phyloP scores from a whole-genome alignment of 1,284 basidiomycete species.

The Leccinum insolens region DNA sequence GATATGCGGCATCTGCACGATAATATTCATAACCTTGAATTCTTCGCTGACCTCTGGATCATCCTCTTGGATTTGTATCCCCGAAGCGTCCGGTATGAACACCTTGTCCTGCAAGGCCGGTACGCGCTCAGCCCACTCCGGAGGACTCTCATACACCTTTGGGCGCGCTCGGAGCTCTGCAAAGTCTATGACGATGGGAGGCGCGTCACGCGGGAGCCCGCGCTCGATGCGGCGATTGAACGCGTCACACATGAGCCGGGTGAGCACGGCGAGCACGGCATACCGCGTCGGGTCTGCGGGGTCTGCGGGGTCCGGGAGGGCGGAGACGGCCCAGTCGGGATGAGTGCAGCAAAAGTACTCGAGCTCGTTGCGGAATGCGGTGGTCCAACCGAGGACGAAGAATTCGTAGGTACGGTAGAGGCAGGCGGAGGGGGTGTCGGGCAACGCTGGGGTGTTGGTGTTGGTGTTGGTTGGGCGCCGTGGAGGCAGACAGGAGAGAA shows the following conservation, averaged over 20 bases:
- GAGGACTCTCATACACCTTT: slow-evolving; percentile 33
- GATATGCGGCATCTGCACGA: slow-evolving; percentile 24
- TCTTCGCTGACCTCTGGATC: slow-evolving; percentile 26
- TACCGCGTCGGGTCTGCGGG: slow-evolving; percentile 26
- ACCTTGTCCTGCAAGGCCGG: slow-evolving; percentile 20
- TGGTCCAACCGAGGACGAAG: slow-evolving; percentile 25
- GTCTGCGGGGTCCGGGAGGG: slow-evolving; percentile 31
- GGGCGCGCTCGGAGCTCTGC: slow-evolving; percentile 34
- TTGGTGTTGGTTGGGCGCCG: neutral
- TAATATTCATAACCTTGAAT: slow-evolving; percentile 27
- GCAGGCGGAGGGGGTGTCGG: slow-evolving; percentile 15
- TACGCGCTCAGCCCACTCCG: slow-evolving; percentile 32
- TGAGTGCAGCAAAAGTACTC: slow-evolving; percentile 32
- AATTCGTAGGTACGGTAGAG: slow-evolving; percentile 35
- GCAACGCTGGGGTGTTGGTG: neutral
- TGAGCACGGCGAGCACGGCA: slow-evolving; percentile 36
- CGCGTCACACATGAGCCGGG: slow-evolving; percentile 29
- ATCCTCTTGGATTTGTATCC: slow-evolving; percentile 17
- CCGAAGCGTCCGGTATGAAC: slow-evolving; percentile 27
- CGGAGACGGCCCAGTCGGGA: slow-evolving; percentile 28
- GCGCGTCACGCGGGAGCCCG: slow-evolving; percentile 37
- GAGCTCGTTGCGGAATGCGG: slow-evolving; percentile 30
- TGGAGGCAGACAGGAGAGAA: slow-evolving; percentile 8
- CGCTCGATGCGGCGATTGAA: slow-evolving; percentile 38
- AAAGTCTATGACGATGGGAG: slow-evolving; percentile 34